Conservation (phyloP, 192 early-diverging fungal species). For the Podochytrium sp. region DNA sequence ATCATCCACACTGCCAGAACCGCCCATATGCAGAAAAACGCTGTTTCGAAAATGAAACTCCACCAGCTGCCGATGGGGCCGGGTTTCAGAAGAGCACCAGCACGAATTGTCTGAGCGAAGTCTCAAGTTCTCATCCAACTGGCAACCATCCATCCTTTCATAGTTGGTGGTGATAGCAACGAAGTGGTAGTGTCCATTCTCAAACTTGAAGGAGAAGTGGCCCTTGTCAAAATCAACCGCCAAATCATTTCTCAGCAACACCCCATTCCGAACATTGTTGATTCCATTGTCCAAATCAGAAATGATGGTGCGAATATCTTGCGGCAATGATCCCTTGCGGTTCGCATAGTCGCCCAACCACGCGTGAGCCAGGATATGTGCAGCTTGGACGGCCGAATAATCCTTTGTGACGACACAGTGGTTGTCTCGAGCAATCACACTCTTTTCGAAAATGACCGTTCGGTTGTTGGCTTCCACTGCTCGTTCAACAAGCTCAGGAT, state of each 20-base stretch:
- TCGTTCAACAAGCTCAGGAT: not conserved
- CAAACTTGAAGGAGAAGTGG: too few species aligned
- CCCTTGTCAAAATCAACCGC: not conserved
- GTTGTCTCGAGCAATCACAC: not conserved
- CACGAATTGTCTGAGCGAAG: too few species aligned
- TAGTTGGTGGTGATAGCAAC: too few species aligned
- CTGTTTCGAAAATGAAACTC: too few species aligned
- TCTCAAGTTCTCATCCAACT: too few species aligned
- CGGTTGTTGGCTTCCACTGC: not conserved
- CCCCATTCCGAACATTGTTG: not conserved
- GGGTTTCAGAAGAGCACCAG: too few species aligned
- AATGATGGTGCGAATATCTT: not conserved
- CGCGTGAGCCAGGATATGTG: not conserved
- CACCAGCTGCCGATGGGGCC: too few species aligned
- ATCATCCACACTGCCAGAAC: too few species aligned
- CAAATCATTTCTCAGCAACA: not conserved
- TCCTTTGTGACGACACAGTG: not conserved
- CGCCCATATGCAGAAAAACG: too few species aligned
- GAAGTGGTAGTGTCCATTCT: too few species aligned
- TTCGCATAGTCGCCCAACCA: not conserved
- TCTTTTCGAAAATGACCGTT: not conserved
- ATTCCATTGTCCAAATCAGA: not conserved
- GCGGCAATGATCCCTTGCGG: not conserved
- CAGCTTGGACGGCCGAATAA: not conserved
- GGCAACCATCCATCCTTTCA: too few species aligned